Evolutionary conservation across 148 eudicot species (phyloP).

Genomic region (Hydrangea macrophylla): DNA sequence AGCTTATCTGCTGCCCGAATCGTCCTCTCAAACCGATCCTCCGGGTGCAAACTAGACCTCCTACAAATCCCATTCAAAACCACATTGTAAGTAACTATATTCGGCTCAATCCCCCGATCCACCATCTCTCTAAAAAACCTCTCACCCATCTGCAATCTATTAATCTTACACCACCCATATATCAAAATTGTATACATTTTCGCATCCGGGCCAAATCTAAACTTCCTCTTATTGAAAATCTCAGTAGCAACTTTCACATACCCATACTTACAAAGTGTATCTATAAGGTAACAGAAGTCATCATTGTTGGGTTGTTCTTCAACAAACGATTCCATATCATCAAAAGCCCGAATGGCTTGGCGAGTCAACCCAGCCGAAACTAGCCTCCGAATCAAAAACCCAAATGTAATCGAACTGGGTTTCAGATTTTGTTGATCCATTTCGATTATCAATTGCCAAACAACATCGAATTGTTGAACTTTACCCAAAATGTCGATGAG

Average conservation of each 20-base stretch:
- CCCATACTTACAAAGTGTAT: conserved; percentile 88
- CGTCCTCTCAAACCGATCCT: conserved; percentile 67
- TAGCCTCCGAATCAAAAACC: conserved; percentile 53
- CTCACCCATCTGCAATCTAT: conserved; percentile 58
- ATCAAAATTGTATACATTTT: conserved; percentile 77
- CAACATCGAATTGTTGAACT: conserved; percentile 78
- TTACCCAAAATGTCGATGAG: conserved; percentile 58
- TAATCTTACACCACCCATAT: conserved; percentile 82
- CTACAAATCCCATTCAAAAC: conserved; percentile 84
- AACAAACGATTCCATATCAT: conserved; percentile 68
- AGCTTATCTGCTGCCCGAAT: conserved; percentile 67
- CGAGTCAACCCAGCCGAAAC: conserved; percentile 71
- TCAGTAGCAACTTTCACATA: conserved; percentile 70
- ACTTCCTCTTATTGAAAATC: conserved; percentile 60
- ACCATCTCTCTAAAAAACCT: conserved; percentile 74
- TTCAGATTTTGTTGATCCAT: conserved; percentile 42
- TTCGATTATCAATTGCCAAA: conserved; percentile 67
- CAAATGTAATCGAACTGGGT: conserved; percentile 52
- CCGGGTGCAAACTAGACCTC: conserved; percentile 80
- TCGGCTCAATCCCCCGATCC: conserved; percentile 63
- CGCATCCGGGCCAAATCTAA: conserved; percentile 35
- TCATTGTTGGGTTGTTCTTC: conserved; percentile 16
- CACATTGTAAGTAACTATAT: conserved; percentile 80
- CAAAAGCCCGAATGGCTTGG: conserved; percentile 68
- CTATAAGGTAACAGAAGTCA: conserved; percentile 54